Evolutionary conservation across 805 yeast genomes (phyloP), one percentile per base, ranked within the genome.

Genomic region (Lachancea kluyveri): DNA sequence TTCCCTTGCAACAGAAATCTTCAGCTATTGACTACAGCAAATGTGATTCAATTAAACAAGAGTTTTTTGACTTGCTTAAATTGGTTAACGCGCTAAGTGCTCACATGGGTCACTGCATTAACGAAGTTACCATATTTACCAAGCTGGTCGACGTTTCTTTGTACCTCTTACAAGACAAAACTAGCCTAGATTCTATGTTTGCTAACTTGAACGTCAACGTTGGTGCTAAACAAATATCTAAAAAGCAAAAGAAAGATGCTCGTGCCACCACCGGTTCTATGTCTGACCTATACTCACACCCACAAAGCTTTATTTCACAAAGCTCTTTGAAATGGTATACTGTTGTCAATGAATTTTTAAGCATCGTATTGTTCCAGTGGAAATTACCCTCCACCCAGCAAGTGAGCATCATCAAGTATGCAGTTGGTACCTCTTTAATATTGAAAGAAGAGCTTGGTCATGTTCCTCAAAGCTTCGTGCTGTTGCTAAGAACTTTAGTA

Each of bases 211-310:
- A 35, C 52, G 17, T 48, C 57, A 35, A 58, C 60, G 6, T 68
- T 64, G 43, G 65, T 72, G 9, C 55, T 68, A 41, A 9, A 37
- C 19, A 22, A 21, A 43, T 40, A 14, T 54, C 50, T 28, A 63
- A 61, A 36, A 61, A 62, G 42, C 57, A 66, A 31, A 69, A 62
- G 46, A 67, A 65, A 45, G 71, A 66, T 41, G 55, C 50, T 27
- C 55, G 57, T 22, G 57, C 55, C 11, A 42, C 72, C 1, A 64
- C 65, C 6, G 60, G 60, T 17, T 75, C 86, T 4, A 57, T 79
- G 40, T 71, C 88, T 6, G 94, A 82, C 57, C 50, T 80, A 18
- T 62, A 79, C 28, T 75, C 87, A 1, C 83, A 80, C 52, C 65
- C 77, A 27, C 75, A 72, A 33, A 62, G 73, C 32, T 80, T 81